phyloP scores from a whole-genome alignment of 331 rosid genomes.

The Cucumis variabilis region DNA sequence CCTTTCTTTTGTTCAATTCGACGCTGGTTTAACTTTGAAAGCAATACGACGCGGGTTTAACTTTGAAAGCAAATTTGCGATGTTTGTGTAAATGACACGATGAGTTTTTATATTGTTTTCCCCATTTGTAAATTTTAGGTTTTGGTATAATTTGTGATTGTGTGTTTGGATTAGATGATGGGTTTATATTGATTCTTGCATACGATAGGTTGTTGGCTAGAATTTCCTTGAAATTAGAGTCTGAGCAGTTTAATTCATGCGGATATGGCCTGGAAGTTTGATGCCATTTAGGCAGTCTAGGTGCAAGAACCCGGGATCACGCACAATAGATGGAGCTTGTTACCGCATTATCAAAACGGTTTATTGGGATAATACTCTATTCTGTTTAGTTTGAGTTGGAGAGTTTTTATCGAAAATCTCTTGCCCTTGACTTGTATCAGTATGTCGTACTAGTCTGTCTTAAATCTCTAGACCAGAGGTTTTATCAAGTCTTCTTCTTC shows the following conservation, averaged over 20 bases:
- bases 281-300: conserved; percentile 1
- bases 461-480: not conserved
- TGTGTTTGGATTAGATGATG: conserved; percentile 1
- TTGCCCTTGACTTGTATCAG: not conserved
- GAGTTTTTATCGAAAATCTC: not conserved
- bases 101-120: not conserved
- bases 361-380: not conserved
- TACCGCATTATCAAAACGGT: conserved; percentile 5
- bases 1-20: not conserved
- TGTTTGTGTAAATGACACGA: conserved; percentile 5
- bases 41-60: not conserved
- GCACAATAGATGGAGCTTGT: conserved; percentile 8
- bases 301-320: conserved; percentile 10
- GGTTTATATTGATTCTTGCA: conserved; percentile 5
- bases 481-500: not conserved
- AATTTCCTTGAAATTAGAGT: conserved; percentile 17
- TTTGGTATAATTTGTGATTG: conserved; percentile 12
- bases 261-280: conserved; percentile 11
- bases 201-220: not conserved
- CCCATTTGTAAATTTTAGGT: not conserved
- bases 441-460: not conserved
- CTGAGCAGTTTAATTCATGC: not conserved
- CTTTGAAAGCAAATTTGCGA: not conserved
- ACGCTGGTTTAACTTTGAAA: too few species aligned
- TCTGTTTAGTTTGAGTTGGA: not conserved